Base-by-base conservation (phyloP, 176 grass and related monocot species). In the Bromus sterilis region DNA sequence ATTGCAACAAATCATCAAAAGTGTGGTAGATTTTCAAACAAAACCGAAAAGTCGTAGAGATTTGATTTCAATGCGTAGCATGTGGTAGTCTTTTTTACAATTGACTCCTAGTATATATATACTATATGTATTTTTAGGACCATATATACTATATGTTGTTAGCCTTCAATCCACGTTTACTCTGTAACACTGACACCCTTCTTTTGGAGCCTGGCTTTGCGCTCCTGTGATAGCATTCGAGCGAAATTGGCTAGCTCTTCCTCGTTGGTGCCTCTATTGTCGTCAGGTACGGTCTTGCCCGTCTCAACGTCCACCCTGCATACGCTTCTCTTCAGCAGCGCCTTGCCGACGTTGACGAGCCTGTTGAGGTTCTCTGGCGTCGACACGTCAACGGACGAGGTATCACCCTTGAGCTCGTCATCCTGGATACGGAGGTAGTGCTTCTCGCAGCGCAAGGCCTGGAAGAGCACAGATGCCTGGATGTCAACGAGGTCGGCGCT, bases 401-500 rank as follows among this genome's bases (percentile, higher is more conserved):
- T 25, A 8, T 90, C 24, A 10, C 82, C 91, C 2, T 0, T 70
- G 66, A 87, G 82, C 30, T 71, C 62, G 31, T 90, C 85, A 6
- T 93, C 85, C 85, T 90, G 82, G 66, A 94, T 91, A 15, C 94
- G 89, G 81, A 63, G 59, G 59, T 63, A 63, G 5, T 14, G 59
- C 59, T 63, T 63, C 59, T 63, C 59, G 59, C 59, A 63, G 29
- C 3, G 59, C 59, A 63, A 6, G 8, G 59, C 59, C 59, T 63
- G 59, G 59, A 63, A 63, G 29, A 63, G 59, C 59, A 63, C 28
- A 14, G 59, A 63, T 0, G 59, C 57, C 24, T 97, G 76, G 66
- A 94, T 91, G 80, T 97, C 94, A 7, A 94, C 89, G 66, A 97
- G 44, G 34, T 94, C 94, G 6, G 87, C 32, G 74, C 84, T 89